Evolutionary conservation across 2,329 filamentous ascomycete species (phyloP).

Genomic region (Parafenestella ontariensis): DNA sequence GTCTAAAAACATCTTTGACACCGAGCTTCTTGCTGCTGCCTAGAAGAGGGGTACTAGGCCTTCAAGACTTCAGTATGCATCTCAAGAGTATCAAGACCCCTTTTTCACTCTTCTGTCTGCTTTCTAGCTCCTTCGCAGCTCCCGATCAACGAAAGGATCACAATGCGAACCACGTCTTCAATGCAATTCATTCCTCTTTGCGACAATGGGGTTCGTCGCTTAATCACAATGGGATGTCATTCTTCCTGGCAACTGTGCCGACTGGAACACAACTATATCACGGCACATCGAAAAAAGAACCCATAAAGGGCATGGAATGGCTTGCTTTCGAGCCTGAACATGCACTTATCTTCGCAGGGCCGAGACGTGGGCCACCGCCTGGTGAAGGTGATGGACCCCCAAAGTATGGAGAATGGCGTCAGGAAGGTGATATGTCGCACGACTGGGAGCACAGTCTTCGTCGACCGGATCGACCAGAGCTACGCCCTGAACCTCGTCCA

Average conservation of each 20-base stretch:
- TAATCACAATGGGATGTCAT: conserved; percentile 77
- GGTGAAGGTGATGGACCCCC: conserved; percentile 2
- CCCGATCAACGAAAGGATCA: conserved; percentile 2
- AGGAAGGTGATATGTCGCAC: neutral
- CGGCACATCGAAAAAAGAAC: conserved; percentile 57
- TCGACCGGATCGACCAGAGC: neutral
- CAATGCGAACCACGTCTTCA: conserved; percentile 74
- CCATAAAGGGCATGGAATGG: conserved; percentile 68
- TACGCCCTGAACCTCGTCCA: neutral
- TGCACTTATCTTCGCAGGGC: conserved; percentile 67
- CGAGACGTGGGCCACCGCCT: conserved; percentile 10
- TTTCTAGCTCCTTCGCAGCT: conserved; percentile 2
- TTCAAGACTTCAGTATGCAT: conserved; percentile 18
- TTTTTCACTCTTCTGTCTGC: conserved; percentile 2
- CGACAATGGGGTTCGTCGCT: conserved; percentile 77
- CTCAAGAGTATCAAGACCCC: neutral
- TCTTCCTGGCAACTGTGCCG: conserved; percentile 71
- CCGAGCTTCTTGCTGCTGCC: neutral
- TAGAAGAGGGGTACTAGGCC: neutral
- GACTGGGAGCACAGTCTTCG: neutral
- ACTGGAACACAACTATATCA: conserved; percentile 72
- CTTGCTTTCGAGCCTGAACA: conserved; percentile 80
- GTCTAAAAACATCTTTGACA: neutral
- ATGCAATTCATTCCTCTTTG: conserved; percentile 73
- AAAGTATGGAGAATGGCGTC: neutral